These are phyloP conservation scores for Solanum sejunctum DNA, from an alignment of 257 asterid species.

Conservation along the genomic window DNA sequence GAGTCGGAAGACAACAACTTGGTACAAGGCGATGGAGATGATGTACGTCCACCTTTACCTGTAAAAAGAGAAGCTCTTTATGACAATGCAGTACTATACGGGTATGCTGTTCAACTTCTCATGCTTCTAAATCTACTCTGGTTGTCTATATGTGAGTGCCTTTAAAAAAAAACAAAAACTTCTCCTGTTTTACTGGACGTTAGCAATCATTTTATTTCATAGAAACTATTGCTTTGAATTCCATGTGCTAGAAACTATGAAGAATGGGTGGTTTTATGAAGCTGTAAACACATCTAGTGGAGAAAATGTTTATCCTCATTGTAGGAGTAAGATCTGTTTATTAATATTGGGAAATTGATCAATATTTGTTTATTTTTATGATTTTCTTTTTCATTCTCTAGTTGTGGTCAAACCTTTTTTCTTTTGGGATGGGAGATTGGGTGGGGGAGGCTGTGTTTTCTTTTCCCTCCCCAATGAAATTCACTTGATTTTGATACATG, in stretches of 20 bases:
- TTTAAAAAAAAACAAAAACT: too few species aligned
- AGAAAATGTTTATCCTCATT: background rate
- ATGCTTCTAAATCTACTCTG: background rate
- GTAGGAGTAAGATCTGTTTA: background rate
- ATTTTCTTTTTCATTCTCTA: background rate
- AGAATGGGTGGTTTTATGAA: background rate
- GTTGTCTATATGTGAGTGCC: background rate
- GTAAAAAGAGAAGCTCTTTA: slow-evolving; percentile 90
- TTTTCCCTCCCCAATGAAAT: too few species aligned
- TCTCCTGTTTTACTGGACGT: background rate
- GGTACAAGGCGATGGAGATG: slow-evolving; percentile 40
- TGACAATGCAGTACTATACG: slow-evolving; percentile 42
- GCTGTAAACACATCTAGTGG: background rate
- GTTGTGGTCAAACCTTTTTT: background rate
- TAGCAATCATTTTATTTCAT: background rate
- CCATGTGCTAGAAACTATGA: background rate
- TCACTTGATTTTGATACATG: too few species aligned
- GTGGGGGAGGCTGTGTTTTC: too few species aligned
- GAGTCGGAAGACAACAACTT: slow-evolving; percentile 29
- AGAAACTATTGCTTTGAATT: background rate
- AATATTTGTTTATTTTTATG: background rate
- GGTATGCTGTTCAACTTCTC: slow-evolving; percentile 39
- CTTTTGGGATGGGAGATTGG: too few species aligned
- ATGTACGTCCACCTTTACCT: slow-evolving; percentile 87
- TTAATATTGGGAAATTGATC: background rate